Percentiles rank a stretch among this genome's conserved stretches.
These are phyloP conservation scores for Annulohypoxylon moriforme DNA, from an alignment of 495 filamentous ascomycete species.

Conservation along the genomic window DNA sequence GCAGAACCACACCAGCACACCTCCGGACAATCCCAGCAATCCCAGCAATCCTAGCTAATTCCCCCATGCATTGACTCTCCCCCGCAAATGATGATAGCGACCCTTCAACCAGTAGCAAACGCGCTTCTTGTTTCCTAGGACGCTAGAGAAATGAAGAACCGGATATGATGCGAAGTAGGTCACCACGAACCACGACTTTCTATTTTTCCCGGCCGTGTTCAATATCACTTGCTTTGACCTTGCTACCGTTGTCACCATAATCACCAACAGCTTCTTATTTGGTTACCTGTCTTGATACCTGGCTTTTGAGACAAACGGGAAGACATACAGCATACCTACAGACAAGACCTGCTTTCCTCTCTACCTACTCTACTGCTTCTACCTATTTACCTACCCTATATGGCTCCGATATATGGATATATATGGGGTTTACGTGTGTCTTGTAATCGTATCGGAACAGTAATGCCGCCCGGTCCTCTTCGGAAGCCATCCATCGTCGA, in stretches of 20 bases:
- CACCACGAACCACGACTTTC: background rate
- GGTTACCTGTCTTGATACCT: background rate
- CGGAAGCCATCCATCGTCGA: slow-evolving; percentile 4
- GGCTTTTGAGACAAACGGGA: background rate
- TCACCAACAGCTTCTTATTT: background rate
- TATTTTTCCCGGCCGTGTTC: slow-evolving; percentile 11
- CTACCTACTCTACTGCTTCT: slow-evolving; percentile 9
- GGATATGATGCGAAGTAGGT: slow-evolving; percentile 16
- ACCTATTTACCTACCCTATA: slow-evolving; percentile 6
- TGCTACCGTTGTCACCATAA: background rate
- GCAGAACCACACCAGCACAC: background rate
- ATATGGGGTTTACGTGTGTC: slow-evolving; percentile 1
- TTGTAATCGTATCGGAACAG: slow-evolving; percentile 4
- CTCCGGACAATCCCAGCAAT: background rate
- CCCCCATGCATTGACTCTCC: slow-evolving; percentile 26
- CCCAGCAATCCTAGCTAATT: slow-evolving; percentile 5
- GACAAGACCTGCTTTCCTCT: background rate
- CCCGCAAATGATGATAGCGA: slow-evolving; percentile 33
- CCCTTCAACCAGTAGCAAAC: background rate
- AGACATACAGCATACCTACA: background rate
- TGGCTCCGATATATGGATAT: background rate
- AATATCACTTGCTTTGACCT: background rate
- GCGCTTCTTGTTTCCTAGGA: background rate
- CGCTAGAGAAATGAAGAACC: slow-evolving; percentile 10
- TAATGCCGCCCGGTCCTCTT: slow-evolving; percentile 10